These are phyloP conservation scores for Penicillium psychrosexuale DNA, from an alignment of 2,329 filamentous ascomycete species.

Conservation along the genomic window DNA sequence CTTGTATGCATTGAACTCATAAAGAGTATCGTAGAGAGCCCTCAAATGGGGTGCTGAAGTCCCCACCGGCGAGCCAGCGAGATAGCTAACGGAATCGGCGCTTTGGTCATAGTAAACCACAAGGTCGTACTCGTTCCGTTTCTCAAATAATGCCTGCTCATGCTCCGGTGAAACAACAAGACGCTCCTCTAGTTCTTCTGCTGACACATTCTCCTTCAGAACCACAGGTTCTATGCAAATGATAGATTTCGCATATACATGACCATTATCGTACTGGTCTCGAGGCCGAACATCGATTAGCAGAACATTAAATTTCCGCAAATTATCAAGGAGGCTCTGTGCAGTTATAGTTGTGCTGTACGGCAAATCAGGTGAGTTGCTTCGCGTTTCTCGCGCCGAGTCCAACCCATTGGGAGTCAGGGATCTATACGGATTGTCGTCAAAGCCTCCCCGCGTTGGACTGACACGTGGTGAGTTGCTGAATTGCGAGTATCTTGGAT, in stretches of 20 bases:
- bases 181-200: slow-evolving; percentile 57
- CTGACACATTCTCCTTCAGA: slow-evolving; percentile 64
- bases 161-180: slow-evolving; percentile 48
- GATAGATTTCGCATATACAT: slow-evolving; percentile 77
- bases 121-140: slow-evolving; percentile 72
- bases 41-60: slow-evolving; percentile 58
- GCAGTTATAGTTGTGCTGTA: slow-evolving; percentile 63
- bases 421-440: slow-evolving; percentile 46
- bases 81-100: slow-evolving; percentile 58
- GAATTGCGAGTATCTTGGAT: slow-evolving; percentile 38
- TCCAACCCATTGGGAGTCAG: slow-evolving; percentile 44
- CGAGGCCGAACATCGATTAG: slow-evolving; percentile 82
- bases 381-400: slow-evolving; percentile 37
- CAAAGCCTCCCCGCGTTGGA: slow-evolving; percentile 32
- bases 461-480: slow-evolving; percentile 33
- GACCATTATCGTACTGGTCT: slow-evolving; percentile 78
- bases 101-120: slow-evolving; percentile 85
- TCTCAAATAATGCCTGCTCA: slow-evolving; percentile 72
- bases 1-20: slow-evolving; percentile 77
- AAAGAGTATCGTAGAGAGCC: slow-evolving; percentile 73
- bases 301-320: slow-evolving; percentile 65
- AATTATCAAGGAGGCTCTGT: slow-evolving; percentile 67
- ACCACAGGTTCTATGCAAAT: slow-evolving; percentile 88
- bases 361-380: slow-evolving; percentile 49
- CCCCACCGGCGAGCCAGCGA: slow-evolving; percentile 46